A percentile compares a stretch with the other conserved stretches of the same genome.
Conservation (phyloP, 1,284 basidiomycete genomes). For the Melampsora americana region DNA sequence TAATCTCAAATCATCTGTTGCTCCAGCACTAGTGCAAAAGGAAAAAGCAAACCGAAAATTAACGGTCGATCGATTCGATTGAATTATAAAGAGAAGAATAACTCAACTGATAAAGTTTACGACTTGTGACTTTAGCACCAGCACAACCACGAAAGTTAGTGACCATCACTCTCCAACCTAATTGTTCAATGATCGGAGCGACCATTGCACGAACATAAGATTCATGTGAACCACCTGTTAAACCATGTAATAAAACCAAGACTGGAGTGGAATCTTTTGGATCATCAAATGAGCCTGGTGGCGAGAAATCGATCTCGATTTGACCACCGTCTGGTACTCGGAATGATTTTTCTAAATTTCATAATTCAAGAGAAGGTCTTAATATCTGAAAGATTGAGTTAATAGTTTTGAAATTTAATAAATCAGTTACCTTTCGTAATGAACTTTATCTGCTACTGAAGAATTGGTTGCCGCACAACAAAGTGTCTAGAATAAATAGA, state of each 20-base stretch:
- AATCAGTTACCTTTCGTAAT: conserved; percentile 17
- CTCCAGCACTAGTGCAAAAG: conserved; percentile 51
- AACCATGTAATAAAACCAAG: conserved; percentile 76
- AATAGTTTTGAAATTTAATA: neutral
- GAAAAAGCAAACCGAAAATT: neutral
- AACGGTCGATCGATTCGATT: too few species aligned
- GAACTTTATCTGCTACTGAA: neutral
- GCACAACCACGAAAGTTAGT: conserved; percentile 87
- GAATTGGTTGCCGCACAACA: conserved; percentile 7
- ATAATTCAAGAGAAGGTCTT: too few species aligned
- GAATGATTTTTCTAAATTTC: conserved; percentile 60
- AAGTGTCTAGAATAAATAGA: neutral
- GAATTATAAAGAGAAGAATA: conserved; percentile 31
- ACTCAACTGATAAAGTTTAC: conserved; percentile 38
- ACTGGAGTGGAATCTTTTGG: conserved; percentile 69
- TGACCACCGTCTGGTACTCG: conserved; percentile 68
- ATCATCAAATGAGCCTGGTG: conserved; percentile 60
- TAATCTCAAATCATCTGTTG: conserved; percentile 80
- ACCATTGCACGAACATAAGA: conserved; percentile 79
- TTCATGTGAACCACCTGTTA: conserved; percentile 86
- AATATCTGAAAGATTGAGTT: too few species aligned
- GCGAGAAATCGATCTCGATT: conserved; percentile 69
- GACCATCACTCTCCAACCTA: conserved; percentile 82
- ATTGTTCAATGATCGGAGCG: conserved; percentile 64
- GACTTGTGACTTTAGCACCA: conserved; percentile 51